Conservation (phyloP, 176 grass and related monocot genomes). For the Rhynchospora pubera region DNA sequence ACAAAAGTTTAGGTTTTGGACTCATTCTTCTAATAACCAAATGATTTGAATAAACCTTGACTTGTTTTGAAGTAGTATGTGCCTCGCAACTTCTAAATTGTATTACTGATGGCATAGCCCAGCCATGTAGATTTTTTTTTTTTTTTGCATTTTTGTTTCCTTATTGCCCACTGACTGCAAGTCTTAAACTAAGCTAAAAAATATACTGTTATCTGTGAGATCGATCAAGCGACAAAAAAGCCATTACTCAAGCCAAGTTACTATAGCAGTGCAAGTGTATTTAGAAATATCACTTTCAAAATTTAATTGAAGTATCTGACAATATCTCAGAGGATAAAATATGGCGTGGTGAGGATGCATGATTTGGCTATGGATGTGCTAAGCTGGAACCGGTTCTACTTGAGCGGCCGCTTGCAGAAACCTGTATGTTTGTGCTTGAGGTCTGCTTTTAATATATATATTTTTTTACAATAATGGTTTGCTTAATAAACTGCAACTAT, state of each 20-base stretch:
- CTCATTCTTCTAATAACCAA: too few species aligned
- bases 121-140: too few species aligned
- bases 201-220: background rate
- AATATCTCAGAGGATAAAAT: conserved; percentile 62
- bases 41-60: too few species aligned
- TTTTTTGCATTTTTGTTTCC: too few species aligned
- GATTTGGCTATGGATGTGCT: conserved; percentile 73
- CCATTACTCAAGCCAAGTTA: background rate
- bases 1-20: background rate
- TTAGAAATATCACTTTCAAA: background rate
- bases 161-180: too few species aligned
- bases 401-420: conserved; percentile 89
- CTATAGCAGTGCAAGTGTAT: background rate
- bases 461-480: background rate
- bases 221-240: background rate
- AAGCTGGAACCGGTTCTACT: conserved; percentile 81
- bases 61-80: too few species aligned
- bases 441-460: conserved; percentile 21
- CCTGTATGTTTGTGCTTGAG: conserved; percentile 55
- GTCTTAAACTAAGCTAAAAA: too few species aligned
- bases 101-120: too few species aligned
- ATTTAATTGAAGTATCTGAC: background rate
- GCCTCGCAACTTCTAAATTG: too few species aligned
- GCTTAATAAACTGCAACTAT: background rate
- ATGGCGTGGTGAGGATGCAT: conserved; percentile 79